phyloP scores from a whole-genome alignment of 305 asterid genomes.

The Fraxinus paxiana region DNA sequence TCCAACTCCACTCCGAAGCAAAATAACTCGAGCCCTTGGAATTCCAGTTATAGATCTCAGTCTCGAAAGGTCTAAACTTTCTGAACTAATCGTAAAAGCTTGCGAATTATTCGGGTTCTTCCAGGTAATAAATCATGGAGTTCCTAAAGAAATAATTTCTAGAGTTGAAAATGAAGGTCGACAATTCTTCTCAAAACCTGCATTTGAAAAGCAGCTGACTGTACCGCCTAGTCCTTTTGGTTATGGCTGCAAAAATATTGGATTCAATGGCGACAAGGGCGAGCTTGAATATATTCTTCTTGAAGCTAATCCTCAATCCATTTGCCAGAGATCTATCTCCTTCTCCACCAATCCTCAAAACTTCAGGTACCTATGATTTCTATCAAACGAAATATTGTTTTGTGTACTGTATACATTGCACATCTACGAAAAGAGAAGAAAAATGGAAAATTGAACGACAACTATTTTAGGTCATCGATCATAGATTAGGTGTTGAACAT shows the following conservation, averaged over 20 bases:
- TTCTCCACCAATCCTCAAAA: slow-evolving; percentile 36
- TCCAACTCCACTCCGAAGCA: slow-evolving; percentile 31
- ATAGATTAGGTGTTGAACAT: neutral
- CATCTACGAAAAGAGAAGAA: neutral
- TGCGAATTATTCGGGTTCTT: slow-evolving; percentile 62
- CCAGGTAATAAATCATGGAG: slow-evolving; percentile 53
- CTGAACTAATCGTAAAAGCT: slow-evolving; percentile 38
- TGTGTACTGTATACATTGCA: neutral
- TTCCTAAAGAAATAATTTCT: slow-evolving; percentile 33
- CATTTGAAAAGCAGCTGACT: slow-evolving; percentile 42
- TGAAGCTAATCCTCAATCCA: slow-evolving; percentile 39
- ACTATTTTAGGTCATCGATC: neutral
- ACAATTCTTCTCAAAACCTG: slow-evolving; percentile 40
- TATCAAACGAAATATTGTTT: neutral
- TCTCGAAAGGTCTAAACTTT: slow-evolving; percentile 27
- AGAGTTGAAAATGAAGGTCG: slow-evolving; percentile 36
- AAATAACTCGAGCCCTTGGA: slow-evolving; percentile 35
- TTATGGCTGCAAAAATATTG: slow-evolving; percentile 65
- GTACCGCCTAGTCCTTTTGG: slow-evolving; percentile 55
- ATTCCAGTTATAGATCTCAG: slow-evolving; percentile 50
- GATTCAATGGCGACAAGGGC: slow-evolving; percentile 60
- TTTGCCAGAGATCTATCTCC: slow-evolving; percentile 32
- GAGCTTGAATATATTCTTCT: slow-evolving; percentile 59
- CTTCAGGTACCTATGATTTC: slow-evolving; percentile 39
- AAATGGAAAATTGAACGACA: neutral